Evolutionary conservation across 2,329 filamentous ascomycete genomes (phyloP).

Genomic region (Aureobasidium leucospermi): DNA sequence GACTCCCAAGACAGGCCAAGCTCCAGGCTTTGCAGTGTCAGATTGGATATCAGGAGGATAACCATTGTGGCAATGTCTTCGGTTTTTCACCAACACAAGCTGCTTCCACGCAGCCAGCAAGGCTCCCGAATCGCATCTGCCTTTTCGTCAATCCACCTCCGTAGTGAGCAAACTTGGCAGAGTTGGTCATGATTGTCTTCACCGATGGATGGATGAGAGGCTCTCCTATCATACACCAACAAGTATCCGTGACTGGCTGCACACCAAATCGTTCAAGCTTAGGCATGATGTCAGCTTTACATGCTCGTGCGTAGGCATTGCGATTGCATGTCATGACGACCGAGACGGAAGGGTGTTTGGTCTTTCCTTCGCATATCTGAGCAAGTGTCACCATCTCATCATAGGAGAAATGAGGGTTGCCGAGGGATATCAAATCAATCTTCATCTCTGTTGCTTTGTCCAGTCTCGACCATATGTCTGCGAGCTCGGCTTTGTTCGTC

Average conservation of each 20-base stretch:
- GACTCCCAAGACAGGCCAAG: too few species aligned
- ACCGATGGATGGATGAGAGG: conserved; percentile 28
- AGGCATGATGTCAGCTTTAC: conserved; percentile 25
- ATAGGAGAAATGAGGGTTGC: conserved; percentile 40
- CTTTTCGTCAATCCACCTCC: conserved; percentile 23
- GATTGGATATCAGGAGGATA: too few species aligned
- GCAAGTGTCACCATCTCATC: conserved; percentile 31
- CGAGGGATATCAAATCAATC: conserved; percentile 36
- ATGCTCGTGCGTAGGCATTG: conserved; percentile 18
- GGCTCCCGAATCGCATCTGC: conserved; percentile 22
- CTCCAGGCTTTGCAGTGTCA: too few species aligned
- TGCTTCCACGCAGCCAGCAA: conserved; percentile 20
- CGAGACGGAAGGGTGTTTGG: conserved; percentile 15
- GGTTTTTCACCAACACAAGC: conserved; percentile 15
- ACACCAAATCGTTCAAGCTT: conserved; percentile 33
- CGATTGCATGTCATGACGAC: conserved; percentile 18
- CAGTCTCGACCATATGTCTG: conserved; percentile 10
- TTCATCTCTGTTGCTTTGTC: conserved; percentile 15
- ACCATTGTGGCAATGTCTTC: too few species aligned
- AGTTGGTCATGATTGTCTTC: conserved; percentile 38
- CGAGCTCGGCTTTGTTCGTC: not conserved
- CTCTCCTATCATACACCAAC: conserved; percentile 42
- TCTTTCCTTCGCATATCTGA: conserved; percentile 23
- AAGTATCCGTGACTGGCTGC: conserved; percentile 38
- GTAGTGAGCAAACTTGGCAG: conserved; percentile 42